Evolutionary conservation across 2,329 filamentous ascomycete genomes (phyloP).

Genomic region (Sporothrix pseudoabietina): DNA sequence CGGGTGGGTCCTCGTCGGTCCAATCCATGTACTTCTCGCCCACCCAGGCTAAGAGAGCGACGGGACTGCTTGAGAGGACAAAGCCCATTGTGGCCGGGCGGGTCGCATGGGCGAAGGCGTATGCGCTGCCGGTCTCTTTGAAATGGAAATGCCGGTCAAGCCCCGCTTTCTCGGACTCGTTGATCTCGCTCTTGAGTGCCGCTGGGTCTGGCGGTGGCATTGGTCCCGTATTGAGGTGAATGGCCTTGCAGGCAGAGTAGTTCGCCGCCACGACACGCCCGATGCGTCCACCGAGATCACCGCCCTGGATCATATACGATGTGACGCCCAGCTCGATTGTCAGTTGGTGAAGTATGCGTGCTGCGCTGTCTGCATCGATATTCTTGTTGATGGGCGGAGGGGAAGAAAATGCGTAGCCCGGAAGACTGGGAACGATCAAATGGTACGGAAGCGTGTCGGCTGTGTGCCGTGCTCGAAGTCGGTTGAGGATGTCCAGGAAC

Average conservation of each 20-base stretch:
- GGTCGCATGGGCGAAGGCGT: background rate
- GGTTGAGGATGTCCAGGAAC: background rate
- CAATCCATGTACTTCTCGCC: slow-evolving; percentile 11
- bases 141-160: background rate
- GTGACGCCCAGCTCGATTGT: background rate
- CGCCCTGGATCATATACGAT: slow-evolving; percentile 6
- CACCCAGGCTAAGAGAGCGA: background rate
- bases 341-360: background rate
- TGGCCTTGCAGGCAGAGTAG: background rate
- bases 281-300: background rate
- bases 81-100: background rate
- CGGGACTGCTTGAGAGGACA: background rate
- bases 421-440: slow-evolving; percentile 1
- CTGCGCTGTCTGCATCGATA: background rate
- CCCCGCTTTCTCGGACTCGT: background rate
- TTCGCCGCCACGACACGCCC: background rate
- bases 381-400: background rate
- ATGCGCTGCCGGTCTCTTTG: background rate
- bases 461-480: background rate
- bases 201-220: background rate
- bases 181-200: background rate
- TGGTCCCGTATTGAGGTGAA: background rate
- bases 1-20: background rate
- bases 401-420: slow-evolving; percentile 2
- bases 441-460: background rate